Base-by-base conservation (phyloP, 441 rosid genomes). In the Lepidium campestre region DNA sequence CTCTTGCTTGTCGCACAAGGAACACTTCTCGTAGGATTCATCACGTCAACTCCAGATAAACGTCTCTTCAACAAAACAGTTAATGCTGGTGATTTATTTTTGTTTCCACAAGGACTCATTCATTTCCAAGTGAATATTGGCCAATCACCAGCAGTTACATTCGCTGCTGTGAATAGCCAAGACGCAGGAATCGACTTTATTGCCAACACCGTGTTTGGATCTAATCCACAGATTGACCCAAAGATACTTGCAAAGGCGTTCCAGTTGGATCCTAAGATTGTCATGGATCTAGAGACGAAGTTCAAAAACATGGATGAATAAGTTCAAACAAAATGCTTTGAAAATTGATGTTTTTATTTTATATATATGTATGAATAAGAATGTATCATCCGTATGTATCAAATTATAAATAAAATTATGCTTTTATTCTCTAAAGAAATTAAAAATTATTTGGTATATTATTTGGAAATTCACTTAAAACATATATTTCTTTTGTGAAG, bases 41-140 rank as follows among this genome's bases (percentile, higher is more conserved):
- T 80, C 18, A 27, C 81, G 4, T 78, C 82, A 2, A 56, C 53
- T 66, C 72, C 67, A 1, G 76, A 78, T 0, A 78, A 78, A 11
- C 70, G 76, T 0, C 76, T 67, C 14, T 46, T 80, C 25, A 47
- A 69, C 0, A 74, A 80, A 67, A 59, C 74, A 0, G 59, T 80
- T 5, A 32, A 78, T 0, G 7, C 4, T 4, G 84, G 86, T 4
- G 86, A 78, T 35, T 81, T 71, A 2, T 80, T 82, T 57, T 82
- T 78, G 15, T 82, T 82, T 58, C 86, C 86, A 3, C 15, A 68
- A 1, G 86, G 86, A 6, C 80, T 80, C 0, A 7, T 82, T 2
- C 86, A 82, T 40, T 82, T 46, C 36, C 79, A 75, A 49, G 44
- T 53, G 4, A 82, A 79, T 5, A 12, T 54, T 0, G 80, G 76